Conservation (phyloP, 257 asterid genomes). For the Gentiana macrophylla region DNA sequence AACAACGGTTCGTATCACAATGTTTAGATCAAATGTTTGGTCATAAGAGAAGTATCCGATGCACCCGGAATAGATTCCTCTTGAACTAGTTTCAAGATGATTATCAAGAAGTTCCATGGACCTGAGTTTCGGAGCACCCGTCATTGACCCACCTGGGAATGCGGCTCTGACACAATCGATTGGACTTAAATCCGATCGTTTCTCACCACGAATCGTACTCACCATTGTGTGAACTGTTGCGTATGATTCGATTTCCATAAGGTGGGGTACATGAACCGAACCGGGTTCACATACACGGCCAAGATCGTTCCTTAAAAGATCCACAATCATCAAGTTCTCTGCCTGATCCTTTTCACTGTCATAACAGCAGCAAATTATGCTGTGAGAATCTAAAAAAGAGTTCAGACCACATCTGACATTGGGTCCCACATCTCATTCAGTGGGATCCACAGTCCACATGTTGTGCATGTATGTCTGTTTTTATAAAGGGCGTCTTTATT, state of each 20-base stretch:
- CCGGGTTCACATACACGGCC: constrained; percentile 99
- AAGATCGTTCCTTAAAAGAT: constrained; percentile 85
- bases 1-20: constrained; percentile 69
- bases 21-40: constrained; percentile 89
- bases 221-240: constrained; percentile 98
- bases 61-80: constrained; percentile 95
- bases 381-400: too few species aligned
- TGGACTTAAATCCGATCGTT: constrained; percentile 43
- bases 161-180: constrained; percentile 82
- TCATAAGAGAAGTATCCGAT: constrained; percentile 83
- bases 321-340: constrained; percentile 95
- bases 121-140: constrained; percentile 97
- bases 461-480: too few species aligned
- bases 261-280: constrained; percentile 81
- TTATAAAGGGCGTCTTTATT: too few species aligned
- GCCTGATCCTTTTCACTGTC: constrained; percentile 98
- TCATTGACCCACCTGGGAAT: constrained; percentile 98
- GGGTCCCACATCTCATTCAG: too few species aligned
- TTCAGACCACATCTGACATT: too few species aligned
- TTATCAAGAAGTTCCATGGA: constrained; percentile 91
- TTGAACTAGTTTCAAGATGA: constrained; percentile 59
- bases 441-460: too few species aligned
- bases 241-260: constrained; percentile 92
- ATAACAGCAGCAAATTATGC: neutral
- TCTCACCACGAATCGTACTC: constrained; percentile 74